Percentiles rank a stretch among this genome's conserved stretches.
These are phyloP conservation scores for Ampelomyces quisqualis DNA, from an alignment of 2,329 filamentous ascomycete genomes.

Conservation along the genomic window DNA sequence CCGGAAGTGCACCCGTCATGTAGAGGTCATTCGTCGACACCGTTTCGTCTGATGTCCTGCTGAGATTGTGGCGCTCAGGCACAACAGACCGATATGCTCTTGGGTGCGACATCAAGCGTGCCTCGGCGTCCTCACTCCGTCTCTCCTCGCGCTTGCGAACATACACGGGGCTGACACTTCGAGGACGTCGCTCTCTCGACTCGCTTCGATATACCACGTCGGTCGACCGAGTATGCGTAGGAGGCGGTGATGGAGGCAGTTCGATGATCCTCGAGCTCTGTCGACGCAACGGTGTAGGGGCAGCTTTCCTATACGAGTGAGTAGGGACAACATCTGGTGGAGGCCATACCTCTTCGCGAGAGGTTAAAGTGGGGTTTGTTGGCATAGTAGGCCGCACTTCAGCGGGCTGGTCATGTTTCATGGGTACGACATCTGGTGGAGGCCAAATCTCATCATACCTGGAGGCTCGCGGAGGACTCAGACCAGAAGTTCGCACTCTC, in stretches of 20 bases:
- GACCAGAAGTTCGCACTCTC: slow-evolving; percentile 19
- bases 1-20: slow-evolving; percentile 6
- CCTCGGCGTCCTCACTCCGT: slow-evolving; percentile 21
- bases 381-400: slow-evolving; percentile 3
- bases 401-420: slow-evolving; percentile 2
- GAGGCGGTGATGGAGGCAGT: slow-evolving; percentile 28
- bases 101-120: slow-evolving; percentile 30
- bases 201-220: slow-evolving; percentile 17
- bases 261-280: slow-evolving; percentile 24
- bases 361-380: slow-evolving; percentile 4
- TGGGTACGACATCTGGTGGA: slow-evolving; percentile 20
- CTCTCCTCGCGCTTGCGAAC: slow-evolving; percentile 7
- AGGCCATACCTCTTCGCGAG: slow-evolving; percentile 24
- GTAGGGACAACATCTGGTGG: slow-evolving; percentile 28
- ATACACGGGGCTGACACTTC: slow-evolving; percentile 14
- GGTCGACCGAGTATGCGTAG: slow-evolving; percentile 12
- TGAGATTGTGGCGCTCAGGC: slow-evolving; percentile 17
- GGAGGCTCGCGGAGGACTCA: slow-evolving; percentile 22
- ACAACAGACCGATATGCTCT: slow-evolving; percentile 24
- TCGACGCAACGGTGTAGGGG: slow-evolving; percentile 8
- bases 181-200: slow-evolving; percentile 16
- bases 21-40: slow-evolving; percentile 16
- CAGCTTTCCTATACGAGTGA: slow-evolving; percentile 20
- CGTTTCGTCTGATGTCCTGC: slow-evolving; percentile 19
- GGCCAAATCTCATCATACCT: slow-evolving; percentile 23